phyloP scores from a whole-genome alignment of 192 early-diverging fungal species.

The Coemansia sp. region DNA sequence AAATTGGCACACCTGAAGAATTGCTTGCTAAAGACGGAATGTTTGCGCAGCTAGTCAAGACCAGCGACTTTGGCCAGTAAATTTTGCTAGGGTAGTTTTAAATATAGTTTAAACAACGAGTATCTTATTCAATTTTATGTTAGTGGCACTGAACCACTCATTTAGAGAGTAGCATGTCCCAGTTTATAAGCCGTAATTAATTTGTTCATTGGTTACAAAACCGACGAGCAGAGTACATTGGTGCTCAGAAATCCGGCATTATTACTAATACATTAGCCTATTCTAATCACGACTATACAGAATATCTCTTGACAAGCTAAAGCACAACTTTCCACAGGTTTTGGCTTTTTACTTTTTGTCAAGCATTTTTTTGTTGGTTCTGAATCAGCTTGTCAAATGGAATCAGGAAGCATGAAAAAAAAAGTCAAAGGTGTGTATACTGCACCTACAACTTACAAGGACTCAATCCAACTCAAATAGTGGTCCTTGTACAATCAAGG shows the following conservation, averaged over 20 bases:
- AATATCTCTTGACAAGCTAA: neutral
- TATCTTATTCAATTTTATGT: neutral
- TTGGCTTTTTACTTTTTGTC: neutral
- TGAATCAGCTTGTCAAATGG: neutral
- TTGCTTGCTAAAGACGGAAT: conserved; percentile 50
- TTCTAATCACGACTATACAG: neutral
- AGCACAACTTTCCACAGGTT: neutral
- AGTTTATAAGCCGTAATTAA: too few species aligned
- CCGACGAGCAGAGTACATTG: too few species aligned
- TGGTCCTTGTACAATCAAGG: neutral
- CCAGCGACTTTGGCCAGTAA: conserved; percentile 5
- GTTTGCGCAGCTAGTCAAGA: conserved; percentile 9
- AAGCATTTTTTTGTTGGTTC: neutral
- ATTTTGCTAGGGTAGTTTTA: neutral
- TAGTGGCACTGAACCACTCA: neutral
- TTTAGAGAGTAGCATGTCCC: too few species aligned
- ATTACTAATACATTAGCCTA: neutral
- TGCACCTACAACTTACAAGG: conserved; percentile 10
- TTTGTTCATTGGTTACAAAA: too few species aligned
- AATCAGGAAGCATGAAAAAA: neutral
- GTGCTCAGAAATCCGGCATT: too few species aligned
- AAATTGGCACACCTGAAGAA: conserved; percentile 63
- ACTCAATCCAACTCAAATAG: conserved; percentile 4
- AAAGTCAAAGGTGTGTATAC: conserved; percentile 18
- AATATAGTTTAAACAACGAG: neutral